Evolutionary conservation across 1,284 basidiomycete species (phyloP).

Genomic region (Neonothopanus nambi): DNA sequence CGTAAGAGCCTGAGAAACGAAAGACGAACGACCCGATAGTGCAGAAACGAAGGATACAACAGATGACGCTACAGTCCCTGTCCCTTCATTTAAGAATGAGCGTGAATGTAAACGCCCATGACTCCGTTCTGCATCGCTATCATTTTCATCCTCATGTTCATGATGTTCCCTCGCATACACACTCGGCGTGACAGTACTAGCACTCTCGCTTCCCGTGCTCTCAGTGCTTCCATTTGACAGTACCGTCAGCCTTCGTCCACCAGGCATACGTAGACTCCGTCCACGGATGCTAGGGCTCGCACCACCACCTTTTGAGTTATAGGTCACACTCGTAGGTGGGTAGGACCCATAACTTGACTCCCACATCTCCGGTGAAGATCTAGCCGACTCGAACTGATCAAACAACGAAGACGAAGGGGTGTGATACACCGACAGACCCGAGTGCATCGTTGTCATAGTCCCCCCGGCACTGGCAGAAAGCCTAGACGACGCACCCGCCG

Average conservation of each 20-base stretch:
- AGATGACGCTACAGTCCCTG: constrained; percentile 2
- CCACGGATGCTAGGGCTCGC: too few species aligned
- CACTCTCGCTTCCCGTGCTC: constrained; percentile 37
- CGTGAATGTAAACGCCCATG: neutral
- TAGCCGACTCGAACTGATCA: constrained; percentile 49
- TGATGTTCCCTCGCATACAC: constrained; percentile 45
- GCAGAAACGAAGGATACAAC: constrained; percentile 5
- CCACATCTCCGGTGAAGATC: constrained; percentile 56
- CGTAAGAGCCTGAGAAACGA: neutral
- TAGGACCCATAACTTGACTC: constrained; percentile 18
- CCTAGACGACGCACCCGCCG: constrained; percentile 30
- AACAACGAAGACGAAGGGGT: constrained; percentile 75
- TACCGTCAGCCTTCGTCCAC: too few species aligned
- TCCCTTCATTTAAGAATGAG: too few species aligned
- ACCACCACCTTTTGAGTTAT: too few species aligned
- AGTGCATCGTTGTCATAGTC: constrained; percentile 55
- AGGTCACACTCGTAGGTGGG: neutral
- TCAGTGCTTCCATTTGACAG: neutral
- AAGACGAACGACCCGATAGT: neutral
- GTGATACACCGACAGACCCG: constrained; percentile 63
- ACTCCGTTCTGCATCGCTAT: constrained; percentile 3
- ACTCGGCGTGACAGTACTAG: constrained; percentile 65
- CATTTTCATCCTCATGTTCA: constrained; percentile 18
- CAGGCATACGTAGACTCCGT: too few species aligned
- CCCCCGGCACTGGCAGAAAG: constrained; percentile 36